These are phyloP conservation scores for Casuarina equisetifolia DNA, from an alignment of 306 rosid species.

Conservation along the genomic window DNA sequence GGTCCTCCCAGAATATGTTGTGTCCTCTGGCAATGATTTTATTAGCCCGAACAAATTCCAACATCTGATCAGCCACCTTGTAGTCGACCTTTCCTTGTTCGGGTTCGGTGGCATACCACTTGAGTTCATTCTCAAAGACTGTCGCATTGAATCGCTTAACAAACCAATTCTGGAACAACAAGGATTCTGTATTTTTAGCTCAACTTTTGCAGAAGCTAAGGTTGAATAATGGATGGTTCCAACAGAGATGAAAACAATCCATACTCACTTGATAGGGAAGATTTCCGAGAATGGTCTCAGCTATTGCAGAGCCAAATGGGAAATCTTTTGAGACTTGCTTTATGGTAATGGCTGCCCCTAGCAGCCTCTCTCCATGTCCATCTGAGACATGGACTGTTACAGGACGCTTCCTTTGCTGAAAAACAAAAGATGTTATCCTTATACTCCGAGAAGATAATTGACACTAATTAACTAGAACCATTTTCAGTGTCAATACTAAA, in stretches of 20 bases:
- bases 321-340: conserved; percentile 74
- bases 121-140: conserved; percentile 90
- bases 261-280: conserved; percentile 70
- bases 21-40: conserved; percentile 77
- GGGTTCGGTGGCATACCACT: conserved; percentile 93
- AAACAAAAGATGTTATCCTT: conserved; percentile 5
- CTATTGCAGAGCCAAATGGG: conserved; percentile 89
- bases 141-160: conserved; percentile 76
- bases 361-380: conserved; percentile 50
- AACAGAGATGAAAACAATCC: background rate
- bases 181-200: background rate
- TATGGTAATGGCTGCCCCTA: conserved; percentile 51
- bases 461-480: background rate
- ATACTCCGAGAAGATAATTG: background rate
- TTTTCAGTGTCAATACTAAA: too few relatives aligned
- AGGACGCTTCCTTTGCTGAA: conserved; percentile 72
- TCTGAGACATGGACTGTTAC: conserved; percentile 74
- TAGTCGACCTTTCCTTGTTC: conserved; percentile 64
- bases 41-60: conserved; percentile 66
- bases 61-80: conserved; percentile 67
- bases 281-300: conserved; percentile 74
- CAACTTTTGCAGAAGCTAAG: background rate
- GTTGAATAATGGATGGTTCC: background rate
- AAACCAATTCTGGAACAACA: conserved; percentile 71
- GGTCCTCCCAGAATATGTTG: conserved; percentile 96